phyloP scores from a whole-genome alignment of 768 basidiomycete genomes.

The Tricholoma sp. region DNA sequence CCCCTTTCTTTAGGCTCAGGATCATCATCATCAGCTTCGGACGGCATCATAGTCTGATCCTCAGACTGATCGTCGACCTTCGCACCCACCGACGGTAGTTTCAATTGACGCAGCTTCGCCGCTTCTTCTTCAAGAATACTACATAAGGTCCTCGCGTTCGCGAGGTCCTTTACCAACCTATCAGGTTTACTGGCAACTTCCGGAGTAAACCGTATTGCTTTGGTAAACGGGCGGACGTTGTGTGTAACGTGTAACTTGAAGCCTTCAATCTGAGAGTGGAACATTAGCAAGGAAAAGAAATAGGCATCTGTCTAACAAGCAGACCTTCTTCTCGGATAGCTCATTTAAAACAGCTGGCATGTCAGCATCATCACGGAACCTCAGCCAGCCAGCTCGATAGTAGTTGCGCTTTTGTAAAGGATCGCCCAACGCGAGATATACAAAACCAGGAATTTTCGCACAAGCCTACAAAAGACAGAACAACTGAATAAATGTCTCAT shows the following conservation, averaged over 20 bases:
- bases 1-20: conserved; percentile 58
- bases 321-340: conserved; percentile 81
- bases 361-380: conserved; percentile 80
- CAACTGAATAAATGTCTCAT: conserved; percentile 5
- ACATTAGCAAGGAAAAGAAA: not conserved
- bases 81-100: conserved; percentile 23
- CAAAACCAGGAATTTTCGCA: conserved; percentile 70
- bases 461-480: conserved; percentile 51
- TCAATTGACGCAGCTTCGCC: conserved; percentile 41
- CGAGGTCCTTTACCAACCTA: conserved; percentile 76
- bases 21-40: conserved; percentile 39
- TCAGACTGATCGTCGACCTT: conserved; percentile 26
- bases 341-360: conserved; percentile 69
- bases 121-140: conserved; percentile 72
- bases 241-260: conserved; percentile 92
- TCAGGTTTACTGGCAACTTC: conserved; percentile 78
- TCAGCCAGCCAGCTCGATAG: conserved; percentile 93
- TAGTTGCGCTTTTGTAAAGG: conserved; percentile 91
- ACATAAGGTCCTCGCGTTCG: conserved; percentile 69
- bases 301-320: conserved; percentile 13
- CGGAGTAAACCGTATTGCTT: conserved; percentile 75
- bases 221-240: conserved; percentile 71
- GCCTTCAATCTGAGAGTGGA: conserved; percentile 70
- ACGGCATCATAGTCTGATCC: conserved; percentile 22
- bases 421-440: conserved; percentile 88